Conservation (phyloP, 176 grass and related monocot genomes). For the Saccharum officinarum region DNA sequence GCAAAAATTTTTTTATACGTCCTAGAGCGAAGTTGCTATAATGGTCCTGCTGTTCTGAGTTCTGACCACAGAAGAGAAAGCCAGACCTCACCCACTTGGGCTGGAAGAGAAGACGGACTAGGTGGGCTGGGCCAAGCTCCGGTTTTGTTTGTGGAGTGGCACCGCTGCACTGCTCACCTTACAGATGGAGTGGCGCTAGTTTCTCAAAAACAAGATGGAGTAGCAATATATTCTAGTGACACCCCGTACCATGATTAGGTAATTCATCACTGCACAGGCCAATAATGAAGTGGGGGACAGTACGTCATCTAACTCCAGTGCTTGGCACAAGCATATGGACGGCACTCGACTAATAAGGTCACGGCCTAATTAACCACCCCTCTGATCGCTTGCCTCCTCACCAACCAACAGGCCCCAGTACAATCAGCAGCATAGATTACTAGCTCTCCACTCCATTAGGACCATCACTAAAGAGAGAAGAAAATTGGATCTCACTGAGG, state of each 20-base stretch:
- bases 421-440: background rate
- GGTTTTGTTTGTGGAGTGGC: too few relatives aligned
- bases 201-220: background rate
- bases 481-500: background rate
- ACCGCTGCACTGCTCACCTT: background rate
- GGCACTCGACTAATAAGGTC: background rate
- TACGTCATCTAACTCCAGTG: constrained; percentile 19
- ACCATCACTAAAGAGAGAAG: background rate
- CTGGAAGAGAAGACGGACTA: background rate
- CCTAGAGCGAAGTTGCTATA: too few relatives aligned
- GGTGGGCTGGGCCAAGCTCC: constrained; percentile 3
- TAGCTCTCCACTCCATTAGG: background rate
- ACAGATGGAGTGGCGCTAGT: background rate
- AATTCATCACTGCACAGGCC: background rate
- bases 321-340: background rate
- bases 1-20: too few relatives aligned
- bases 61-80: too few relatives aligned
- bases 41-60: too few relatives aligned
- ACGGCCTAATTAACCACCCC: background rate
- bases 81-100: background rate
- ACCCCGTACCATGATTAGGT: constrained; percentile 19
- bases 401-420: constrained; percentile 8
- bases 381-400: constrained; percentile 23
- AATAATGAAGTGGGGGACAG: background rate
- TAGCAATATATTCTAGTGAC: background rate